Evolutionary conservation across 331 rosid species (phyloP).

Genomic region (Spiraea crenata): DNA sequence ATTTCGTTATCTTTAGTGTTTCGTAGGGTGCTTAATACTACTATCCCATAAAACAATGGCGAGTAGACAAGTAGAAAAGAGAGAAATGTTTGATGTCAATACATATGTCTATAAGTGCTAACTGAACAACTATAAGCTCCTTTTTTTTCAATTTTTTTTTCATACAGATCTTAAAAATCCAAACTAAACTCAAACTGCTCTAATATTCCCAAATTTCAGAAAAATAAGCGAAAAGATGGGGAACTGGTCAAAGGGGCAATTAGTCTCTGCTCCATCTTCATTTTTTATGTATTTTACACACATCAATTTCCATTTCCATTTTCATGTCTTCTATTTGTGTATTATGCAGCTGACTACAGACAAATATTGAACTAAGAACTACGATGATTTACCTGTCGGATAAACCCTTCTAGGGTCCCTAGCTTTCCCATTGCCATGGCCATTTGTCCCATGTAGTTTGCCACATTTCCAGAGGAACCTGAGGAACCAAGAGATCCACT

Average conservation of each 20-base stretch:
- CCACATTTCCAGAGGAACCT: slow-evolving; percentile 87
- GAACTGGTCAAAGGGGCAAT: not conserved
- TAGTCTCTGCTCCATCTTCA: not conserved
- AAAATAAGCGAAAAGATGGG: not conserved
- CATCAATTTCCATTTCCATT: not conserved
- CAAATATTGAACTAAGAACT: not conserved
- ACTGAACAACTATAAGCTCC: not conserved
- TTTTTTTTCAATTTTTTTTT: no score
- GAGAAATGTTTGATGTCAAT: no score
- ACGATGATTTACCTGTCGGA: slow-evolving; percentile 70
- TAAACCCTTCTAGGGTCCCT: slow-evolving; percentile 98
- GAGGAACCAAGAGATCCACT: slow-evolving; percentile 84
- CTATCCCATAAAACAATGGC: not conserved
- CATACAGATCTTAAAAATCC: not conserved
- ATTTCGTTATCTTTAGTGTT: not conserved
- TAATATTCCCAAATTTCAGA: not conserved
- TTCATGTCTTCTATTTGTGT: not conserved
- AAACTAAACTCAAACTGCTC: not conserved
- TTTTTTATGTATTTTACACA: not conserved
- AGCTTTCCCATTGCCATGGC: slow-evolving; percentile 99
- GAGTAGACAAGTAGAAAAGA: no score
- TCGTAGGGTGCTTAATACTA: not conserved
- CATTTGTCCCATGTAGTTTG: slow-evolving; percentile 99
- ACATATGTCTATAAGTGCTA: not conserved
- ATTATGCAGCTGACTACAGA: not conserved